Evolutionary conservation across 345 rosid genomes (phyloP).

Genomic region (Noccaea bulbosa): DNA sequence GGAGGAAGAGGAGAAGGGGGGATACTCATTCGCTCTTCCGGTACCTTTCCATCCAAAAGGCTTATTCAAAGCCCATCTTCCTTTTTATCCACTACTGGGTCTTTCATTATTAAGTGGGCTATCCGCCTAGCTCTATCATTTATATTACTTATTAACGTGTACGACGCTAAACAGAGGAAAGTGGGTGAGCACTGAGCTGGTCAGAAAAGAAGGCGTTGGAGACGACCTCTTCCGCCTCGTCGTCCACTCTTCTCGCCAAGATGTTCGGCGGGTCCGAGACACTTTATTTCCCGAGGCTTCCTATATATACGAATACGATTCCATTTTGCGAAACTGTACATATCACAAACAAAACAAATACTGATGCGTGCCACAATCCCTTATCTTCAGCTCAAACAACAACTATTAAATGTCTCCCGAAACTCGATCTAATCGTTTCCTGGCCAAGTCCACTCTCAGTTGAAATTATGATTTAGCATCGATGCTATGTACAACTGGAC

Average conservation of each 20-base stretch:
- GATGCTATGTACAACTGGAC: no score
- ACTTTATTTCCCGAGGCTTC: background rate
- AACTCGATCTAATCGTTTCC: no score
- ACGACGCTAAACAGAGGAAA: conserved; percentile 53
- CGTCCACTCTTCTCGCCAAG: conserved; percentile 70
- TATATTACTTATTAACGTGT: conserved; percentile 32
- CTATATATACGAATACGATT: background rate
- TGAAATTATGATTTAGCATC: no score
- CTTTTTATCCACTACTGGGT: conserved; percentile 14
- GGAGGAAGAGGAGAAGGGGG: conserved; percentile 12
- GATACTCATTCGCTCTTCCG: conserved; percentile 30
- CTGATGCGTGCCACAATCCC: background rate
- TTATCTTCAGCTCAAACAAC: no score
- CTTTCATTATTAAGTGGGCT: background rate
- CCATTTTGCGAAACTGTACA: background rate
- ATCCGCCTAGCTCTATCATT: background rate
- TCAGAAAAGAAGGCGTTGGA: conserved; percentile 59
- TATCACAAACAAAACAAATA: background rate
- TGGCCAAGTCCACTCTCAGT: no score
- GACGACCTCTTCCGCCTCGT: conserved; percentile 72
- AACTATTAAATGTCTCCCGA: no score
- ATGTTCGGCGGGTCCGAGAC: conserved; percentile 62
- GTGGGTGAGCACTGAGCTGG: conserved; percentile 70
- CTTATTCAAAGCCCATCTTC: conserved; percentile 2
- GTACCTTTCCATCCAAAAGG: conserved; percentile 16